These are phyloP conservation scores for Penicillium thymicola DNA, from an alignment of 2,329 filamentous ascomycete genomes.

Conservation along the genomic window DNA sequence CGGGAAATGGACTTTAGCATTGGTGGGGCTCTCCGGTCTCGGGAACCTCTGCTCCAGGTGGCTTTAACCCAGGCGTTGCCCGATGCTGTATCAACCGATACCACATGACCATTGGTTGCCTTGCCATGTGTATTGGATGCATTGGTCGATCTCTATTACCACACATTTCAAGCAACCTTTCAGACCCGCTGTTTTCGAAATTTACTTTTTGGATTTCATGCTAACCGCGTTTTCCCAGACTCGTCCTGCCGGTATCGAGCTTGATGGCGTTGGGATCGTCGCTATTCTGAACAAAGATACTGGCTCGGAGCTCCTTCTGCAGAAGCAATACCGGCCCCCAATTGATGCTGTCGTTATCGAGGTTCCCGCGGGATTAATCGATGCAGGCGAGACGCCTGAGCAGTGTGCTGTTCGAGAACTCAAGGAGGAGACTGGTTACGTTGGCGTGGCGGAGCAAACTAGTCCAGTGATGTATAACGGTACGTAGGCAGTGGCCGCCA, in stretches of 20 bases:
- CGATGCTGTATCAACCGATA: not conserved
- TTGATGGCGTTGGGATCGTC: conserved; percentile 58
- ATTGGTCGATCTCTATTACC: not conserved
- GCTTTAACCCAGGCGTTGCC: conserved; percentile 1
- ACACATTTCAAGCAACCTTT: not conserved
- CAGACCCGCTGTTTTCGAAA: not conserved
- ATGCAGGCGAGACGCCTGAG: conserved; percentile 55
- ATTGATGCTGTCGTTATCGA: conserved; percentile 59
- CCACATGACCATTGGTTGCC: not conserved
- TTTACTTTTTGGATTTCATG: not conserved
- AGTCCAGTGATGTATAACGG: conserved; percentile 47
- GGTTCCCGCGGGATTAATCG: conserved; percentile 59
- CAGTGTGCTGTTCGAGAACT: conserved; percentile 58
- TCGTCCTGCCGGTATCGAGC: conserved; percentile 50
- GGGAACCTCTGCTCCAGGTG: not conserved
- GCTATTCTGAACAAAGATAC: conserved; percentile 55
- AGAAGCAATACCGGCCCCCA: conserved; percentile 60
- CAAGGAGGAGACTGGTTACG: conserved; percentile 62
- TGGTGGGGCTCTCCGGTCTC: not conserved
- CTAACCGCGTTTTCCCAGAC: conserved; percentile 31
- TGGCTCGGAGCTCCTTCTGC: conserved; percentile 51
- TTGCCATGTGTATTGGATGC: not conserved
- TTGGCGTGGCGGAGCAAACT: conserved; percentile 47
- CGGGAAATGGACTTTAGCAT: not conserved
- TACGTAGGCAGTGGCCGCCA: conserved; percentile 11